These are phyloP conservation scores for Eucalyptus camaldulensis DNA, from an alignment of 345 rosid species.

Conservation along the genomic window DNA sequence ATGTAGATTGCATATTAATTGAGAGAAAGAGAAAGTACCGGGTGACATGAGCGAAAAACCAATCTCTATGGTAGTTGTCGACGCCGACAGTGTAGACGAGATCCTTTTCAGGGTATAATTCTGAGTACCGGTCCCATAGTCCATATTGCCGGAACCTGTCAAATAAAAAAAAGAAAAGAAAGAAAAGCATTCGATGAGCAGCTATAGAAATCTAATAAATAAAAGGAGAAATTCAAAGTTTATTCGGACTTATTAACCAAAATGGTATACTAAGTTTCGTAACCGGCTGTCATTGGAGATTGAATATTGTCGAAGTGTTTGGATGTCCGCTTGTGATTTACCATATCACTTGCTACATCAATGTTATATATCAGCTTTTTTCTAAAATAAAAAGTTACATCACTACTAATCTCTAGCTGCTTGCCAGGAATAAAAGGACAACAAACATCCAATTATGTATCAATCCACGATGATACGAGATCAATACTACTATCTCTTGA, in stretches of 20 bases:
- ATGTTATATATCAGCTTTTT: background rate
- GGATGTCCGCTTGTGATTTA: background rate
- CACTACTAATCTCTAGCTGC: background rate
- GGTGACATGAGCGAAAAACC: slow-evolving; percentile 33
- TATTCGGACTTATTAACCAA: background rate
- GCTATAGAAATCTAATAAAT: background rate
- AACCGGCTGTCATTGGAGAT: background rate
- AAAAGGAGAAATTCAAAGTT: background rate
- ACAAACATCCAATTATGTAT: background rate
- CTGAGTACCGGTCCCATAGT: background rate
- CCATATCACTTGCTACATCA: background rate
- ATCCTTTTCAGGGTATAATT: background rate
- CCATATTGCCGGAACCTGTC: slow-evolving; percentile 9
- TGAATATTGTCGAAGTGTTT: background rate
- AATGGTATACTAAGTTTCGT: background rate
- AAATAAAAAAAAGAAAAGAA: background rate
- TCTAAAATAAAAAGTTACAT: background rate
- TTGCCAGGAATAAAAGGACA: background rate
- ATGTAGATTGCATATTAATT: background rate
- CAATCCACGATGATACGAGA: background rate
- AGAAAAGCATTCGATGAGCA: background rate
- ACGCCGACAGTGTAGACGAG: slow-evolving; percentile 1
- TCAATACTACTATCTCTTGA: background rate
- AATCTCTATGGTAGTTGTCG: background rate
- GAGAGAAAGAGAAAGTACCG: background rate